Base-by-base conservation (phyloP, 352 stramenopile genomes). In the Pythium periplocum region DNA sequence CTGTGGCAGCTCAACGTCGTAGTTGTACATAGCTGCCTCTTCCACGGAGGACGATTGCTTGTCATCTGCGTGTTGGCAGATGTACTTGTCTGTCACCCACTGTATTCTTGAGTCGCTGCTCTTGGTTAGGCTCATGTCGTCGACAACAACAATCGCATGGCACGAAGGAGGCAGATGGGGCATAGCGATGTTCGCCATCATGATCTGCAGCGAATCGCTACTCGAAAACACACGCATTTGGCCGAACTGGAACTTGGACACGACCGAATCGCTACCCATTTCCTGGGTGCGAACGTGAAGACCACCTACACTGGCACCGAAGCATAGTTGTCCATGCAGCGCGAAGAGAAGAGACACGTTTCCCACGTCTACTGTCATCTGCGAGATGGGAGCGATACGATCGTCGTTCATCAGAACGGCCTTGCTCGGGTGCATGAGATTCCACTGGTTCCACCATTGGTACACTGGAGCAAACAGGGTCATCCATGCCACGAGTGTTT, bases 401-500 rank as follows among this genome's bases (percentile, higher is more conserved):
- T 80, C 57, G 55, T 82, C 66, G 33, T 81, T 69, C 9, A 64
- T 43, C 4, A 71, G 40, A 37, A 82, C 45, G 26, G 68, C 45
- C 50, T 86, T 89, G 46, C 69, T 83, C 4, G 83, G 83, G 51
- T 91, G 81, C 11, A 60, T 83, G 32, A 75, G 41, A 58, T 83
- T 88, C 84, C 84, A 94, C 42, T 82, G 70, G 37, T 87, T 87
- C 79, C 83, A 95, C 84, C 84, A 95, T 43, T 85, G 59, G 55
- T 88, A 93, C 7, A 94, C 69, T 30, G 84, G 84, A 4, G 76
- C 72, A 51, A 90, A 75, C 2, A 95, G 61, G 46, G 68, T 83
- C 75, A 90, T 92, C 82, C 82, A 89, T 51, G 73, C 71, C 7
- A 83, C 70, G 30, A 94, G 57, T 5, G 75, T 86, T 40, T 92